Conservation (phyloP, 495 filamentous ascomycete species). For the Hyphodiscus hymeniophilus region DNA sequence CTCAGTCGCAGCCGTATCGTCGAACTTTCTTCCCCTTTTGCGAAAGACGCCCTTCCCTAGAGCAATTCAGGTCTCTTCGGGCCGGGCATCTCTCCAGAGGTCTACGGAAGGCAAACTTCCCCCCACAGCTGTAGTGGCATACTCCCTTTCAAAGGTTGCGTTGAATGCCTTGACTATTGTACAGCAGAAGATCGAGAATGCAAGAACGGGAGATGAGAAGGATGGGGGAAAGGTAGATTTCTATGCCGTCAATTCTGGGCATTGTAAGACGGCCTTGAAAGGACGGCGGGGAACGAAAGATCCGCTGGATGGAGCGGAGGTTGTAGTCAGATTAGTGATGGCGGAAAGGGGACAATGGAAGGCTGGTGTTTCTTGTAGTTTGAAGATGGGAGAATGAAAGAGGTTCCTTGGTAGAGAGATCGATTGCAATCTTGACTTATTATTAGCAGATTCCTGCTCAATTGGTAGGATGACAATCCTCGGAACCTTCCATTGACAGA, state of each 20-base stretch:
- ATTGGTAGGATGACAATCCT: no score
- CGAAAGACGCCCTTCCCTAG: conserved; percentile 13
- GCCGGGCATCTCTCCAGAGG: neutral
- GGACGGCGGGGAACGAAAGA: conserved; percentile 24
- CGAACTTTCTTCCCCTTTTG: conserved; percentile 25
- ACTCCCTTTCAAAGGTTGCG: conserved; percentile 25
- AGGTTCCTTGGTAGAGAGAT: conserved; percentile 26
- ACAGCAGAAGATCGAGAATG: conserved; percentile 27
- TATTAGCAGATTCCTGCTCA: no score
- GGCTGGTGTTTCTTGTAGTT: conserved; percentile 27
- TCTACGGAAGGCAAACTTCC: conserved; percentile 17
- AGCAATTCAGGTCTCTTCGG: conserved; percentile 25
- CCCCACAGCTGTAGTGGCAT: conserved; percentile 16
- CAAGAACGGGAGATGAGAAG: conserved; percentile 10
- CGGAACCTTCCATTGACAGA: no score
- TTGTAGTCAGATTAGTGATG: conserved; percentile 23
- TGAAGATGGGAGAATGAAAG: conserved; percentile 28
- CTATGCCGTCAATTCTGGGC: conserved; percentile 23
- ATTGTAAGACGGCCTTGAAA: conserved; percentile 33
- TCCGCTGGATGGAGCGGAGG: conserved; percentile 27
- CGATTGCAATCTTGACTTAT: neutral
- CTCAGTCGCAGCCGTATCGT: conserved; percentile 24
- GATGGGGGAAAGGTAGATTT: conserved; percentile 23
- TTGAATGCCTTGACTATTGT: conserved; percentile 29
- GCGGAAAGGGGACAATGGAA: conserved; percentile 22